phyloP scores from a whole-genome alignment of 1,284 basidiomycete genomes.

The Heterobasidion annosum region DNA sequence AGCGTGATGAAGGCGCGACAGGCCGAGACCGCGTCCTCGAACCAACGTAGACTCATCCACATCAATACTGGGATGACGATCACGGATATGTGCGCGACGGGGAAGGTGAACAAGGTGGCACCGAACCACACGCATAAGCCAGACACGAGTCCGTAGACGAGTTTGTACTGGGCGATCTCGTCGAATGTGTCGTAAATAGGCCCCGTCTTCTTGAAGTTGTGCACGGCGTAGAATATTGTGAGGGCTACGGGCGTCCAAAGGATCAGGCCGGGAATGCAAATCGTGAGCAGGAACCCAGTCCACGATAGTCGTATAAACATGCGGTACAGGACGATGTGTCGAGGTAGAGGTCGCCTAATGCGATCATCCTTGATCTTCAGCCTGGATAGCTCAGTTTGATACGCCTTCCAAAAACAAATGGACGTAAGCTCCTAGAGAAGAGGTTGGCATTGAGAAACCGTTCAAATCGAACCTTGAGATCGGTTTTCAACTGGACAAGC shows the following conservation, averaged over 20 bases:
- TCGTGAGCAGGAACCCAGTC: constrained; percentile 54
- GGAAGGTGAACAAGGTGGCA: constrained; percentile 48
- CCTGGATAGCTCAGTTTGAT: constrained; percentile 38
- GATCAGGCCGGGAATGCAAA: constrained; percentile 74
- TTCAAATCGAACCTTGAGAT: constrained; percentile 45
- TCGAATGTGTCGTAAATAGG: constrained; percentile 78
- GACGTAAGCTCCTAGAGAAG: background rate
- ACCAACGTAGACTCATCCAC: constrained; percentile 84
- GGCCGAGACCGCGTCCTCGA: constrained; percentile 74
- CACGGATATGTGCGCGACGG: constrained; percentile 44
- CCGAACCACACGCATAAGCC: constrained; percentile 57
- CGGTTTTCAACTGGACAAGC: constrained; percentile 34
- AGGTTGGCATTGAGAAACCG: background rate
- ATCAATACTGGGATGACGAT: constrained; percentile 61
- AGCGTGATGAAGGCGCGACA: constrained; percentile 64
- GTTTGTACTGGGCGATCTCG: constrained; percentile 84
- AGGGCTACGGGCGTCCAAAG: constrained; percentile 74
- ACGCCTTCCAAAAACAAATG: background rate
- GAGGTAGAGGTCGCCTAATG: constrained; percentile 54
- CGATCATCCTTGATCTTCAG: constrained; percentile 78
- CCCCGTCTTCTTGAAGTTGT: constrained; percentile 67
- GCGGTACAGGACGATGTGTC: constrained; percentile 48
- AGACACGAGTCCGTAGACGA: constrained; percentile 70
- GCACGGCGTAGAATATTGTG: constrained; percentile 56
- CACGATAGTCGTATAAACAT: constrained; percentile 57